phyloP scores from a whole-genome alignment of 1,284 basidiomycete species.

The Microbotryomycetes sp. region DNA sequence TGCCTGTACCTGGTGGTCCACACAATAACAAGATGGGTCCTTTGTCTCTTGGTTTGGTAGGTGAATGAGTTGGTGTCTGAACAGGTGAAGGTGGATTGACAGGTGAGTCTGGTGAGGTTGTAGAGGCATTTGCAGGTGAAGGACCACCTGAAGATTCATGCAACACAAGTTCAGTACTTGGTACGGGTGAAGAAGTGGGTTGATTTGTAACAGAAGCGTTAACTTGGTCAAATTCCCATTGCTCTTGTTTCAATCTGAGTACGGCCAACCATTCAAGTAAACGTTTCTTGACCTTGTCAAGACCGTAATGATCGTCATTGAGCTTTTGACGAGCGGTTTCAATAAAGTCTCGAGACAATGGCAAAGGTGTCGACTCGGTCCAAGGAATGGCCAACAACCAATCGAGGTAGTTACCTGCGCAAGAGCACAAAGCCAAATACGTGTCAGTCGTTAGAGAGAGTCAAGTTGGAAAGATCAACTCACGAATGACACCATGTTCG shows the following conservation, averaged over 20 bases:
- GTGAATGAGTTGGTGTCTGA: background rate
- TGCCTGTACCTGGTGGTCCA: conserved; percentile 75
- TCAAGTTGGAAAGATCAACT: background rate
- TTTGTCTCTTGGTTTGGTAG: conserved; percentile 44
- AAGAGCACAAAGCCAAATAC: too few species aligned
- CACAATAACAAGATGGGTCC: conserved; percentile 77
- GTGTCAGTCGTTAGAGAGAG: background rate
- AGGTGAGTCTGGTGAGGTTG: background rate
- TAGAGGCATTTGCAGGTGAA: conserved; percentile 1
- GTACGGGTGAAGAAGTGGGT: background rate
- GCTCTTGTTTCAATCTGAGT: conserved; percentile 42
- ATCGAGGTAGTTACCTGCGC: conserved; percentile 33
- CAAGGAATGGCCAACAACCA: conserved; percentile 36
- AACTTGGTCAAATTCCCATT: conserved; percentile 14
- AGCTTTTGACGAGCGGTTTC: conserved; percentile 34
- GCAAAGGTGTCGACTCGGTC: conserved; percentile 27
- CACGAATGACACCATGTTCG: conserved; percentile 36
- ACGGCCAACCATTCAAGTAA: conserved; percentile 47
- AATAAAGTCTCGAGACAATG: conserved; percentile 27
- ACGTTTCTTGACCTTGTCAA: conserved; percentile 47
- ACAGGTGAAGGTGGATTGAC: background rate
- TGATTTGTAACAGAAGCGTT: background rate
- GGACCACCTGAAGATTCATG: conserved; percentile 8
- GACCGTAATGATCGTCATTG: conserved; percentile 46
- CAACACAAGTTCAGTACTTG: conserved; percentile 14